These are phyloP conservation scores for Citrus hindsii DNA, from an alignment of 345 rosid species.

Conservation along the genomic window DNA sequence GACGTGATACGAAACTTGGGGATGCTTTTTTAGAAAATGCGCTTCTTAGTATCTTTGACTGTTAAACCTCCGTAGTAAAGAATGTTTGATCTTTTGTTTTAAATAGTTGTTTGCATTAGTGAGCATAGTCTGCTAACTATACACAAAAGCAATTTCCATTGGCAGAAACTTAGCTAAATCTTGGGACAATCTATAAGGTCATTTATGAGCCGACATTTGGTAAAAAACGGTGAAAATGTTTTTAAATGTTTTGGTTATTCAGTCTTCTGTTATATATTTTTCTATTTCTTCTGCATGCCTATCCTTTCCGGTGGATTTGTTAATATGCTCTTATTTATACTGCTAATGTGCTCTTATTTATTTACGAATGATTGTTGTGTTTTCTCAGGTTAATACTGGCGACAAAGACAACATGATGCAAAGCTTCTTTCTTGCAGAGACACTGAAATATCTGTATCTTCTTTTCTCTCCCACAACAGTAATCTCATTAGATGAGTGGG, in stretches of 20 bases:
- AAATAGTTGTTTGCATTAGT: background rate
- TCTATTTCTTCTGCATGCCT: background rate
- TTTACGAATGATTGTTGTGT: background rate
- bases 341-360: background rate
- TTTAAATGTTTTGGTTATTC: background rate
- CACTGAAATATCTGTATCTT: slow-evolving; percentile 84
- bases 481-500: slow-evolving; percentile 93
- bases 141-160: background rate
- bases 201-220: background rate
- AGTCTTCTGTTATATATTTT: background rate
- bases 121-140: background rate
- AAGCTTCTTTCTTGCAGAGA: slow-evolving; percentile 96
- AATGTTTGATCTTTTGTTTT: background rate
- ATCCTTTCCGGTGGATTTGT: background rate
- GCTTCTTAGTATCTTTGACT: background rate
- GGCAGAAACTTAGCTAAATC: background rate
- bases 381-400: slow-evolving; percentile 72
- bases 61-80: background rate
- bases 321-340: background rate
- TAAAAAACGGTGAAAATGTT: background rate
- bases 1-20: background rate
- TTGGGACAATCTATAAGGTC: background rate
- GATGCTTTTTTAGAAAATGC: background rate
- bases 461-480: slow-evolving; percentile 83
- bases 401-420: slow-evolving; percentile 95